Base-by-base conservation (phyloP, 1,139 yeast genomes). In the Yamadazyma trypodendri region DNA sequence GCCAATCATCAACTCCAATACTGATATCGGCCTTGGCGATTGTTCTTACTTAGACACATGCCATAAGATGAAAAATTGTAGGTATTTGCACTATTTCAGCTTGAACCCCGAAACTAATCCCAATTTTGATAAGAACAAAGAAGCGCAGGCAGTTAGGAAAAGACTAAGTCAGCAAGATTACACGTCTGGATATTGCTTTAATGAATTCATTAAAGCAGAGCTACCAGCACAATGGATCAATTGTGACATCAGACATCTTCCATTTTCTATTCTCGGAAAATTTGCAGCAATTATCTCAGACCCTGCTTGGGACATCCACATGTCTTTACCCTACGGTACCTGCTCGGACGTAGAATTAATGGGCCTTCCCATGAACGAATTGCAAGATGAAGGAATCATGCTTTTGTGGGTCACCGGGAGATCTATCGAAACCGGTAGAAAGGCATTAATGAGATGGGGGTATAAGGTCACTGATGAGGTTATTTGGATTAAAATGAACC, bases 401-500 rank as follows among this genome's bases (percentile, higher is more conserved):
- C 71, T 89, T 45, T 68, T 90, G 22, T 90, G 97, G 97, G 97
- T 89, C 4, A 90, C 97, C 1, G 97, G 97, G 0, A 71, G 97
- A 35, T 89, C 96, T 4, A 80, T 88, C 46, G 97, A 90, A 50
- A 70, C 84, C 28, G 97, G 97, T 1, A 74, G 95, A 30, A 77
- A 78, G 43, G 88, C 92, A 8, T 63, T 90, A 40, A 59, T 58
- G 6, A 78, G 76, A 45, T 89, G 97, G 96, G 97, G 97, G 0
- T 90, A 90, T 55, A 55, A 59, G 23, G 77, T 84, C 6, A 65
- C 79, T 18, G 92, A 89, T 56, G 97, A 89, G 57, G 61, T 90
- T 48, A 77, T 90, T 15, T 90, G 97, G 97, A 77, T 88, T 43
- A 90, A 90, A 57, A 77, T 94, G 9, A 90, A 90, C 57, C 97